phyloP scores from a whole-genome alignment of 176 grass and related monocot genomes.

The Raddia guianensis region DNA sequence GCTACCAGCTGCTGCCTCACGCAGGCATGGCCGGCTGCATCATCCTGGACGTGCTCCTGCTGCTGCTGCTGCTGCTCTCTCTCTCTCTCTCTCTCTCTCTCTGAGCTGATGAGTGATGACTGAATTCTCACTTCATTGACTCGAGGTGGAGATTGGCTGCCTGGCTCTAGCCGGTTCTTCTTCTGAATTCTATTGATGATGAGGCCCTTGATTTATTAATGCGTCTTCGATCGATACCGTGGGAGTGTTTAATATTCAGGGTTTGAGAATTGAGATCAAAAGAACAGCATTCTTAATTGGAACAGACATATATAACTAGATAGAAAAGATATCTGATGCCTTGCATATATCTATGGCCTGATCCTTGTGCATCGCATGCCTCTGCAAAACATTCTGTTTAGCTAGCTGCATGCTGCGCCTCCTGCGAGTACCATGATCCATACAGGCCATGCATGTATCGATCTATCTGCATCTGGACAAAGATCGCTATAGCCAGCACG shows the following conservation, averaged over 20 bases:
- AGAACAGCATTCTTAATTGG: background rate
- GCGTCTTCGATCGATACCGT: too few relatives aligned
- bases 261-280: background rate
- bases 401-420: background rate
- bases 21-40: background rate
- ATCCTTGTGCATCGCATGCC: background rate
- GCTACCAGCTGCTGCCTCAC: background rate
- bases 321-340: background rate
- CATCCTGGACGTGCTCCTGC: background rate
- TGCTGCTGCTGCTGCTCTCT: background rate
- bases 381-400: background rate
- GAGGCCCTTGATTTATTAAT: too few relatives aligned
- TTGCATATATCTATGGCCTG: background rate
- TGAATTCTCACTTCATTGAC: too few relatives aligned
- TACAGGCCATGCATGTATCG: background rate
- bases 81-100: background rate
- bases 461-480: slow-evolving; percentile 6
- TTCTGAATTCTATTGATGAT: too few relatives aligned
- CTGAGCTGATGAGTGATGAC: background rate
- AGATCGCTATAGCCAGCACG: background rate
- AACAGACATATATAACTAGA: background rate
- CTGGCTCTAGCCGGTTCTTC: too few relatives aligned
- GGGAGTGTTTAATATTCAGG: too few relatives aligned
- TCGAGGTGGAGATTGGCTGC: too few relatives aligned
- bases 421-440: background rate